Conservation (phyloP, 2,329 filamentous ascomycete species). For the Leptographium lundbergii region DNA sequence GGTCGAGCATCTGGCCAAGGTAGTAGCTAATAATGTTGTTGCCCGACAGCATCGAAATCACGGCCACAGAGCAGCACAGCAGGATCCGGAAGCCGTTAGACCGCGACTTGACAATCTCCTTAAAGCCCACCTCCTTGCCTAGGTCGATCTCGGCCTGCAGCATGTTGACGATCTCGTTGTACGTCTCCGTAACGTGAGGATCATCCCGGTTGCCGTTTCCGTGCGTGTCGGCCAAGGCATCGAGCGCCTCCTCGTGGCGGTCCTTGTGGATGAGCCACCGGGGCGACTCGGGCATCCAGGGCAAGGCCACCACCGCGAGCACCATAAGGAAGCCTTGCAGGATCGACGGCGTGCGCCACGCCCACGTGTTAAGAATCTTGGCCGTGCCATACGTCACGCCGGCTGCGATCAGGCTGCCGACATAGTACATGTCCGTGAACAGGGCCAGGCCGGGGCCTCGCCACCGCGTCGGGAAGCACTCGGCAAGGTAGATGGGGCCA, state of each 20-base stretch:
- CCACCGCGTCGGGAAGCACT: conserved; percentile 15
- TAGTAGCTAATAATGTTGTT: conserved; percentile 10
- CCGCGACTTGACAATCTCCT: background rate
- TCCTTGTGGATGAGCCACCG: conserved; percentile 7
- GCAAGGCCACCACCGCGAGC: background rate
- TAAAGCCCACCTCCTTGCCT: background rate
- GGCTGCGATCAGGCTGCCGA: conserved; percentile 27
- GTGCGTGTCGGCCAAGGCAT: conserved; percentile 21
- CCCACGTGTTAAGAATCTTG: conserved; percentile 27
- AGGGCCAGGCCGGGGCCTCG: background rate
- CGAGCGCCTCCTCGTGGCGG: conserved; percentile 16
- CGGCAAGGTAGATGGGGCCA: conserved; percentile 46
- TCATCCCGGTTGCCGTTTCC: conserved; percentile 20
- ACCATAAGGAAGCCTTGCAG: background rate
- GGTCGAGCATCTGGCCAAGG: conserved; percentile 2
- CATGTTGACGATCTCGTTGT: conserved; percentile 1
- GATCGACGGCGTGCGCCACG: background rate
- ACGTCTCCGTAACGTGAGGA: background rate
- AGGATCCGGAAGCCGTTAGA: background rate
- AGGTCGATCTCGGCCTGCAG: background rate
- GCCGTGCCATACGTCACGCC: conserved; percentile 34
- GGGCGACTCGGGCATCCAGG: conserved; percentile 6
- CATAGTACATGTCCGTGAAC: conserved; percentile 33
- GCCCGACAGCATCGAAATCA: conserved; percentile 1
- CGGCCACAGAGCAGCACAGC: conserved; percentile 1